Evolutionary conservation across 768 basidiomycete species (phyloP), one percentile per base, ranked within the genome.

Genomic region (Trametes maxima): DNA sequence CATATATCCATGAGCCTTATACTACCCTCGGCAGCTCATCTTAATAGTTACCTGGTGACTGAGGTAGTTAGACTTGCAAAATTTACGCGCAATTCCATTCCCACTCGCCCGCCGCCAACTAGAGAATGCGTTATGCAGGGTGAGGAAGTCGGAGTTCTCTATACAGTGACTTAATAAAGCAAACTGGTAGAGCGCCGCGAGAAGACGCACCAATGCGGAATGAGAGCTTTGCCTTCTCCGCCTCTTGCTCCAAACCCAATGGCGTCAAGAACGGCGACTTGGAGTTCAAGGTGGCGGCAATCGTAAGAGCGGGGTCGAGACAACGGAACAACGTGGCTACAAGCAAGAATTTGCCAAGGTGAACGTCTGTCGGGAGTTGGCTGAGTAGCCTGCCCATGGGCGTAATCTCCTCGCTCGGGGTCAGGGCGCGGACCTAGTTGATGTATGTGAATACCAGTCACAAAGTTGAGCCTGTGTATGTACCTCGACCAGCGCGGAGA

Each of bases 61-160:
- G 37, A 96, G 78, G 66, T 85, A 95, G 70, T 91, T 91, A 48
- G 76, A 77, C 67, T 86, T 82, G 73, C 94, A 95, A 70, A 95
- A 95, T 57, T 88, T 86, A 57, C 86, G 80, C 55, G 86, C 86
- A 66, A 80, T 76, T 19, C 72, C 69, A 65, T 90, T 92, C 7
- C 82, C 78, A 25, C 82, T 90, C 36, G 88, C 90, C 60, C 83
- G 80, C 28, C 95, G 81, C 95, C 95, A 98, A 62, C 86, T 88
- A 5, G 85, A 75, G 75, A 95, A 98, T 0, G 90, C 95, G 62
- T 93, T 89, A 72, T 95, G 94, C 46, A 95, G 83, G 0, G 95
- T 97, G 65, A 98, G 69, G 72, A 99, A 99, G 72, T 99, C 96
- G 7, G 92, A 95, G 72, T 95, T 92, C 60, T 94, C 95, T 95